phyloP scores from a whole-genome alignment of 257 asterid genomes.

The Rubia yunnanensis region DNA sequence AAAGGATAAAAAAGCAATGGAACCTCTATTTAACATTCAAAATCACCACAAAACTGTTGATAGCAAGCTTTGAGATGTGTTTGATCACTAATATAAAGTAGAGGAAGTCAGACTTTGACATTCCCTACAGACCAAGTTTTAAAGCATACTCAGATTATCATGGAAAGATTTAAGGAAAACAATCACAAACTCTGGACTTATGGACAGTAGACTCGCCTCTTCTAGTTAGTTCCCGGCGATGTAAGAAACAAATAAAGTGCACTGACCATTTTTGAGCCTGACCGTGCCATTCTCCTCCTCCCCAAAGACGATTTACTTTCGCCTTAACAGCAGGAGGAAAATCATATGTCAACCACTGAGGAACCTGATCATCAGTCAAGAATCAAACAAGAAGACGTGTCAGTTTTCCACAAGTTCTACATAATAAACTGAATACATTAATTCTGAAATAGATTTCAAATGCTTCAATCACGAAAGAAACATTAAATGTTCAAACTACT shows the following conservation, averaged over 20 bases:
- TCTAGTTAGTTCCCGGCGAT: not conserved
- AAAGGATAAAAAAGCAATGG: not conserved
- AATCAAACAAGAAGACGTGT: conserved; percentile 9
- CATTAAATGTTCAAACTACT: not conserved
- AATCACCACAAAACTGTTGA: not conserved
- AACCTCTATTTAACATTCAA: not conserved
- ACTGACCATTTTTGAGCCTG: conserved; percentile 95
- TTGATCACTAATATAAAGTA: not conserved
- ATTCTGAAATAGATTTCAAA: not conserved
- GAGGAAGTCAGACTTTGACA: not conserved
- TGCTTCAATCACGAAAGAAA: not conserved
- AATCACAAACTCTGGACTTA: not conserved
- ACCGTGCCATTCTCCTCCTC: conserved; percentile 99
- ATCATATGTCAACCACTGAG: conserved; percentile 84
- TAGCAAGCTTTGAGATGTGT: not conserved
- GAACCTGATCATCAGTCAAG: conserved; percentile 48
- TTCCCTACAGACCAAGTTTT: not conserved
- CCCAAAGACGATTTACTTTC: conserved; percentile 94
- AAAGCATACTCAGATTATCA: not conserved
- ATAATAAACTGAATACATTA: not conserved
- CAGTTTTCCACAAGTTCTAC: not conserved
- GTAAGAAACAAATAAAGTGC: not conserved
- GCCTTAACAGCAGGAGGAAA: conserved; percentile 97
- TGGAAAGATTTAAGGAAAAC: not conserved
- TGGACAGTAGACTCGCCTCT: not conserved